Percentiles rank a stretch among this genome's conserved stretches.
Conservation (phyloP, 768 basidiomycete genomes). For the Aureoboletus auriporus region DNA sequence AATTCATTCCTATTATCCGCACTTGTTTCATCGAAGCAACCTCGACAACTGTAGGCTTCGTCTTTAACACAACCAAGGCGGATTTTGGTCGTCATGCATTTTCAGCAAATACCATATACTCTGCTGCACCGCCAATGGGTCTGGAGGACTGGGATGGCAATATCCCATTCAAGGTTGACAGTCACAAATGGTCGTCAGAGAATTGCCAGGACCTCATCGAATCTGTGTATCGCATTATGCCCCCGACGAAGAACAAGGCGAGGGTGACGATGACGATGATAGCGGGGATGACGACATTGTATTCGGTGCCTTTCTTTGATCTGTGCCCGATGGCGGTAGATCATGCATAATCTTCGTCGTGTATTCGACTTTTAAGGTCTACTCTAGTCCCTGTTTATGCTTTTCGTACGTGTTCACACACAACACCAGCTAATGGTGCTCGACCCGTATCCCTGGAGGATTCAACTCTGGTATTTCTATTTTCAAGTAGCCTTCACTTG, state of each 20-base stretch:
- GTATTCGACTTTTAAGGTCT: no score
- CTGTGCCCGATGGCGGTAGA: no score
- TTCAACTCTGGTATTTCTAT: no score
- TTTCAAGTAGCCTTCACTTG: neutral
- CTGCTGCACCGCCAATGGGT: neutral
- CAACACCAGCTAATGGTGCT: no score
- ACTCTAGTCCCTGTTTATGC: no score
- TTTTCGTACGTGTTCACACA: no score
- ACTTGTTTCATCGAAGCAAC: conserved; percentile 9
- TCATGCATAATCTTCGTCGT: no score
- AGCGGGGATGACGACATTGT: no score
- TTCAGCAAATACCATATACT: conserved; percentile 3
- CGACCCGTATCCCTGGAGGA: no score
- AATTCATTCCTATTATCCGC: conserved; percentile 9
- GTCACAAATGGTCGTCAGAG: neutral
- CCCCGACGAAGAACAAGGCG: conserved; percentile 4
- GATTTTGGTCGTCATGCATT: conserved; percentile 7
- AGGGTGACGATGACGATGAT: neutral
- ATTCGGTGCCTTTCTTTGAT: no score
- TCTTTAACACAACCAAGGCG: conserved; percentile 11
- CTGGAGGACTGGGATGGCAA: conserved; percentile 18
- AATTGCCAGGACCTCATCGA: conserved; percentile 1
- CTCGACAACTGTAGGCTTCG: conserved; percentile 9
- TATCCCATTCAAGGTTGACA: conserved; percentile 16
- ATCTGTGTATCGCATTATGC: conserved; percentile 10